Base-by-base conservation (phyloP, 1,284 basidiomycete genomes). In the Phlebopus sp. region DNA sequence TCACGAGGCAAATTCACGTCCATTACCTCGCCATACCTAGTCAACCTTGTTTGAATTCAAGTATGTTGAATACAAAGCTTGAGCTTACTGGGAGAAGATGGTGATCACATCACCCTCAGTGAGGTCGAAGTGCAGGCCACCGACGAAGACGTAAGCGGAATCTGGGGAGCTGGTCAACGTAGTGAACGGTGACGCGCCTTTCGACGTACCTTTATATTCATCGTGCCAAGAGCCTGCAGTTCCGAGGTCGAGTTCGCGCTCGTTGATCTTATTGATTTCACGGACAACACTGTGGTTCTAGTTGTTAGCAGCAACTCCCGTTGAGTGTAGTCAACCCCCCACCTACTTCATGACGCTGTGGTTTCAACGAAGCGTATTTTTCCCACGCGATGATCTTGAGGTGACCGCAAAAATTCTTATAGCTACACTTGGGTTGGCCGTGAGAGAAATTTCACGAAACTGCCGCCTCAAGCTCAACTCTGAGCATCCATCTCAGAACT, bases 91-190 rank as follows among this genome's bases (percentile, higher is more conserved):
- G 11, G 95, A 98, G 71, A 98, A 96, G 56, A 99, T 94, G 14
- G 94, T 85, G 56, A 99, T 90, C 19, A 99, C 92, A 66, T 99
- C 97, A 52, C 97, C 97, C 69, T 99, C 97, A 2, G 96, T 97
- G 44, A 99, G 74, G 51, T 93, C 92, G 56, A 75, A 80, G 53
- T 86, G 74, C 18, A 97, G 77, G 21, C 94, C 93, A 39, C 96
- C 95, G 47, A 94, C 75, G 64, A 92, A 97, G 56, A 99, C 77
- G 69, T 98, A 97, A 1, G 96, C 96, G 44, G 94, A 97, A 68
- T 97, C 95, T 86, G 58, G 7, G 21, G 27, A 31, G 14, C 3
- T 21, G 27, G 49, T 44, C 57, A 34, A 56, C 39, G 23, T 44
- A 23, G 29, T 15, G 3, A n/a, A 19, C 29, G 18, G 0, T 14